phyloP scores from a whole-genome alignment of 2,329 filamentous ascomycete genomes.

The Magnaporthiopsis incrustans region DNA sequence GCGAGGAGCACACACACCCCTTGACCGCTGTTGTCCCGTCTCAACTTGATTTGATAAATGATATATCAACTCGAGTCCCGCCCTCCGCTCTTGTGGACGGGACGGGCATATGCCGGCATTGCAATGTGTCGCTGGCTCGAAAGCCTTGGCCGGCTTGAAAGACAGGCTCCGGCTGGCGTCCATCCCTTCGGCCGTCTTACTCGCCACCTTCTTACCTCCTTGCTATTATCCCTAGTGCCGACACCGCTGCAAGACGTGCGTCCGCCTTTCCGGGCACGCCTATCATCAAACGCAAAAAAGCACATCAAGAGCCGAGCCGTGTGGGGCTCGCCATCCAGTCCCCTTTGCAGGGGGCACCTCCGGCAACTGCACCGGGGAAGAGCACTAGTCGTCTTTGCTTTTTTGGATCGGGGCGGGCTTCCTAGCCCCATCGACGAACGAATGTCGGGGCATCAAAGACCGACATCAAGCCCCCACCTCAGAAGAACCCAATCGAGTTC shows the following conservation, averaged over 20 bases:
- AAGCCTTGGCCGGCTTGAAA: not conserved
- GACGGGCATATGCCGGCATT: not conserved
- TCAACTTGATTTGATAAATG: not conserved
- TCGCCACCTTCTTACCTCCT: not conserved
- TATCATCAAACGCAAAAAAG: too few relatives aligned
- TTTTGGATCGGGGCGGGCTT: not conserved
- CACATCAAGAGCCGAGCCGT: not conserved
- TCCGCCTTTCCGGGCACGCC: too few relatives aligned
- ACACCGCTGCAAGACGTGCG: too few relatives aligned
- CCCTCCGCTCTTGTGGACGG: not conserved
- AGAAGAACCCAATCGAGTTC: not conserved
- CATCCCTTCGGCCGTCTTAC: not conserved
- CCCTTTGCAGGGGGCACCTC: not conserved
- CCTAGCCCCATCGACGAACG: not conserved
- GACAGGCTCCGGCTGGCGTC: too few relatives aligned
- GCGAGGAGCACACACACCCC: too few relatives aligned
- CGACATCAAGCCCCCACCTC: constrained; percentile 2
- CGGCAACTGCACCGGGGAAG: not conserved
- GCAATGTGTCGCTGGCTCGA: not conserved
- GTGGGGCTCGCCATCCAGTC: not conserved
- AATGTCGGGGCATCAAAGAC: constrained; percentile 8
- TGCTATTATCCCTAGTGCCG: too few relatives aligned
- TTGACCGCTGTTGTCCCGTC: not conserved
- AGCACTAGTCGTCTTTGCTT: not conserved
- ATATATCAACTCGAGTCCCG: not conserved